Percentiles rank a stretch among this genome's conserved stretches.
phyloP scores from a whole-genome alignment of 345 rosid genomes.

The Aegle marmelos region DNA sequence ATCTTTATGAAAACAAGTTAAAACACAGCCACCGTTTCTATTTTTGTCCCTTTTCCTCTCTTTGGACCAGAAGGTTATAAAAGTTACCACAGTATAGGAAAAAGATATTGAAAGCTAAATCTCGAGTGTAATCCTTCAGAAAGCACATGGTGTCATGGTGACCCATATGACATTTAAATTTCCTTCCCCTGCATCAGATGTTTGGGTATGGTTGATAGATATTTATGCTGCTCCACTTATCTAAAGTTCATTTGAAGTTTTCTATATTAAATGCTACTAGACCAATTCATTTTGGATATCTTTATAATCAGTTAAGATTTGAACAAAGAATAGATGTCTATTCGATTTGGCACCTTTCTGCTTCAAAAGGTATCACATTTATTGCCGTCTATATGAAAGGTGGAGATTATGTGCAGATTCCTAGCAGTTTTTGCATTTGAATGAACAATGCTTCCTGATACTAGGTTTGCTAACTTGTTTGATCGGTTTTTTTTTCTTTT shows the following conservation, averaged over 20 bases:
- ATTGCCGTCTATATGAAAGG: neutral
- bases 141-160: neutral
- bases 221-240: neutral
- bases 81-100: neutral
- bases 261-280: neutral
- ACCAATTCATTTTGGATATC: neutral
- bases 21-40: neutral
- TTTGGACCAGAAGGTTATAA: neutral
- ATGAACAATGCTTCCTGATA: neutral
- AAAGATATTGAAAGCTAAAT: slow-evolving; percentile 1
- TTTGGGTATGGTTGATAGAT: neutral
- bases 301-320: neutral
- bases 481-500: slow-evolving; percentile 7
- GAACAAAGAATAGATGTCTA: neutral
- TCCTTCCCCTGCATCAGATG: neutral
- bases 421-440: neutral
- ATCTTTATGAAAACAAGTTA: neutral
- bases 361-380: neutral
- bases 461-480: neutral
- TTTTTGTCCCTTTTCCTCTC: neutral
- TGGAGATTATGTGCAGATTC: neutral
- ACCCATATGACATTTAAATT: neutral
- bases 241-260: neutral
- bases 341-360: neutral
- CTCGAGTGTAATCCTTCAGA: neutral